A percentile compares a stretch with the other conserved stretches of the same genome.
These are phyloP conservation scores for Penicillium sp. DNA, from an alignment of 2,329 filamentous ascomycete genomes.

Conservation along the genomic window DNA sequence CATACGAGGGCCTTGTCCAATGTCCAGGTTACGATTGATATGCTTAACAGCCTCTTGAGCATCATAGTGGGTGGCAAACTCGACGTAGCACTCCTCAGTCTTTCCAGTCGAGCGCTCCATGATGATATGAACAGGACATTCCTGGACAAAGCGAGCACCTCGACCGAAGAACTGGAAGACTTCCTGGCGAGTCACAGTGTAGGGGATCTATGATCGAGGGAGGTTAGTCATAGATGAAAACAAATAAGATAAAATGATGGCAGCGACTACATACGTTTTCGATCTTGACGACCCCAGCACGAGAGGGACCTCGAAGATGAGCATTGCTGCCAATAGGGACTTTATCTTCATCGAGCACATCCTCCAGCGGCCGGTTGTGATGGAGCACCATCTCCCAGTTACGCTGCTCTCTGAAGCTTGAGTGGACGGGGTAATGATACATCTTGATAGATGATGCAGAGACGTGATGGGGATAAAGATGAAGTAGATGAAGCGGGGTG, in stretches of 20 bases:
- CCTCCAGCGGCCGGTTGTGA: background rate
- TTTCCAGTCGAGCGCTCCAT: conserved; percentile 55
- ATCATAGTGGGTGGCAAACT: conserved; percentile 37
- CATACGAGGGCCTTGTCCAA: conserved; percentile 36
- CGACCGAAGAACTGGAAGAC: conserved; percentile 45
- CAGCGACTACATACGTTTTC: conserved; percentile 29
- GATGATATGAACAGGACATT: conserved; percentile 50
- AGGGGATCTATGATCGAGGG: conserved; percentile 41
- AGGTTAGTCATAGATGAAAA: background rate
- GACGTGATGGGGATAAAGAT: too few relatives aligned
- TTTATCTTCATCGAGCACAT: background rate
- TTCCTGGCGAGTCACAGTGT: conserved; percentile 46
- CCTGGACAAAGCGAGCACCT: conserved; percentile 31
- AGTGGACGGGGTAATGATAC: background rate
- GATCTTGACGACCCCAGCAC: conserved; percentile 33
- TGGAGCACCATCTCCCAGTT: background rate
- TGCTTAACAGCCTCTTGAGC: conserved; percentile 37
- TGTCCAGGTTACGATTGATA: conserved; percentile 31
- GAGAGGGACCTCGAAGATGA: conserved; percentile 6
- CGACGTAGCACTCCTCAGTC: conserved; percentile 51
- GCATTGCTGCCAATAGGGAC: background rate
- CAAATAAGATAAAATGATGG: background rate
- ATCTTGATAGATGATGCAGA: background rate
- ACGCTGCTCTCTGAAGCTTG: background rate
- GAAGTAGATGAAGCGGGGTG: too few relatives aligned